Evolutionary conservation across 2,329 filamentous ascomycete species (phyloP), one percentile per base, ranked within the genome.

Genomic region (Apiospora aurea): DNA sequence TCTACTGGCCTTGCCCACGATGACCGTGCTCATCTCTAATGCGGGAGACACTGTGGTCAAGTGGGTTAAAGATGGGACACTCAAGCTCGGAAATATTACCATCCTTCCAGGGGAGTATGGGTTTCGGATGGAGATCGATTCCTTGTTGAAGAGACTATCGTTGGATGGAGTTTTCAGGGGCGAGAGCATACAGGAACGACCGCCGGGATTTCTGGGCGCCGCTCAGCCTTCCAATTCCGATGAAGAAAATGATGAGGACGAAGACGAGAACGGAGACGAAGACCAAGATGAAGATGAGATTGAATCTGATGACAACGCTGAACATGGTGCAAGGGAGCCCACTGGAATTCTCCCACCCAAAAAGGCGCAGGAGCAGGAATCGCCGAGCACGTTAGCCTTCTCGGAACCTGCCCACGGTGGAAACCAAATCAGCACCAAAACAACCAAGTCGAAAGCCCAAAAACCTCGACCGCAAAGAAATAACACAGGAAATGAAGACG

Each of bases 41-140:
- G 93, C 96, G 72, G 93, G 93, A 34, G 93, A 97, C 77, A 98
- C 95, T 0, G 88, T 97, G 26, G 91, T 97, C 66, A 90, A 89
- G 76, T 81, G 83, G 5, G 81, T 92, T 71, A 83, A 85, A 14
- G 88, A 91, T 71, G 79, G 83, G 4, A 91, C 89, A 0, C 82
- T 91, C 34, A 82, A 83, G 43, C 77, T 92, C 0, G 90, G 89
- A 71, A 88, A 86, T 53, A 81, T 91, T 67, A 91, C 90, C 5
- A 90, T 92, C 70, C 78, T 92, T 1, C 90, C 90, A 0, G 87
- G 88, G 8, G 89, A 91, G 57, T 81, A 81, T 8, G 85, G 85
- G 0, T 83, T 90, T 47, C 81, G 77, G 43, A 81, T 80, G 8
- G 85, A 87, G 8, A 43, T 87, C 10, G 87, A 85, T 75, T 80